phyloP scores from a whole-genome alignment of 371 early-diverging fungal species.

The Mycotypha africana region DNA sequence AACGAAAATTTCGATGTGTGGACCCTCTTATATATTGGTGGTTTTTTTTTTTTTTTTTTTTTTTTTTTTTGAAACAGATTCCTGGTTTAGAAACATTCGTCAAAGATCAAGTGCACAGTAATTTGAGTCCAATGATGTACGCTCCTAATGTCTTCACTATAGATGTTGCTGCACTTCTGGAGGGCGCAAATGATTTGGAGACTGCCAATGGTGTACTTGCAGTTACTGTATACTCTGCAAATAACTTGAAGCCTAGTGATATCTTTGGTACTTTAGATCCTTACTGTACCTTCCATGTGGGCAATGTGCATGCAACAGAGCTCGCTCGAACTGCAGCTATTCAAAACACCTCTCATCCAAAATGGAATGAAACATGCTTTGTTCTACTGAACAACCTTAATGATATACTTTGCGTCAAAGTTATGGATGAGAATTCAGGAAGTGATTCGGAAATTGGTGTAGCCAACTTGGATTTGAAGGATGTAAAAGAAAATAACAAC shows the following conservation, averaged over 20 bases:
- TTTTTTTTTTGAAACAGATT: constrained; percentile 30
- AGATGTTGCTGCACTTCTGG: constrained; percentile 75
- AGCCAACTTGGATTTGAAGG: constrained; percentile 41
- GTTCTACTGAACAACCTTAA: constrained; percentile 24
- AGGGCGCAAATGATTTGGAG: constrained; percentile 43
- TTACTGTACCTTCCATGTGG: constrained; percentile 60
- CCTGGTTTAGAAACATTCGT: constrained; percentile 76
- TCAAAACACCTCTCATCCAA: constrained; percentile 41
- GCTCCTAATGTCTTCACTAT: constrained; percentile 78
- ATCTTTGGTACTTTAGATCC: constrained; percentile 80
- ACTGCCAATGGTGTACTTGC: constrained; percentile 78
- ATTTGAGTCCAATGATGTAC: constrained; percentile 74
- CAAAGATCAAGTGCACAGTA: constrained; percentile 65
- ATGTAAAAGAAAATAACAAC: constrained; percentile 36
- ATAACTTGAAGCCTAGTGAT: constrained; percentile 73
- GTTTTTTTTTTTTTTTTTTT: background rate
- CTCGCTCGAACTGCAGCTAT: constrained; percentile 49
- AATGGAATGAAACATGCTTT: constrained; percentile 33
- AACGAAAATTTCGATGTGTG: too few relatives aligned
- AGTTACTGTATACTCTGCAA: constrained; percentile 68
- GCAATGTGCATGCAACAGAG: constrained; percentile 50
- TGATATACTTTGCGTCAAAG: constrained; percentile 13
- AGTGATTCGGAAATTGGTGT: constrained; percentile 34
- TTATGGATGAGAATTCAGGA: constrained; percentile 26
- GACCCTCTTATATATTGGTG: too few relatives aligned